Conservation (phyloP, 148 eudicot species). For the Gaultheria prostrata region DNA sequence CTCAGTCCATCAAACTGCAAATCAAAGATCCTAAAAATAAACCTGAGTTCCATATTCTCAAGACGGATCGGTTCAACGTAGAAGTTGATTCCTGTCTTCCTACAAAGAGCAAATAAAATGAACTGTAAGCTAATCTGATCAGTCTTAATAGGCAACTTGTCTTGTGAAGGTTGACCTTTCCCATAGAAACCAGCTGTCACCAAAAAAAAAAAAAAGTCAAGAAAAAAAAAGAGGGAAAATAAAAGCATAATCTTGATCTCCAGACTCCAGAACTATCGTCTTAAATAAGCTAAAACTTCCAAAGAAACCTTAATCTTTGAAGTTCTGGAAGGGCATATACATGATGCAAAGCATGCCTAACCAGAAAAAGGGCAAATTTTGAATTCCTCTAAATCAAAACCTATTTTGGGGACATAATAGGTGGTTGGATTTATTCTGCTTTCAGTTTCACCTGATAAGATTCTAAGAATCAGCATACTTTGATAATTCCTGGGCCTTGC, state of each 20-base stretch:
- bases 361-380: not conserved
- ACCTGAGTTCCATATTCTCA: constrained; percentile 87
- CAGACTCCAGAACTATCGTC: not conserved
- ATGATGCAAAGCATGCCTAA: not conserved
- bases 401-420: not conserved
- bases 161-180: constrained; percentile 26
- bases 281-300: not conserved
- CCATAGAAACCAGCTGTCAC: constrained; percentile 65
- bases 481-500: not conserved
- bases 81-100: constrained; percentile 39
- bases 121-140: constrained; percentile 35
- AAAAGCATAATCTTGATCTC: not conserved
- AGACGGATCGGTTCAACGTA: constrained; percentile 80
- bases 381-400: not conserved
- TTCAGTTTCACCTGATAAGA: not conserved
- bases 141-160: constrained; percentile 57
- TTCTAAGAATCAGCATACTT: not conserved
- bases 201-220: not conserved
- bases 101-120: constrained; percentile 13
- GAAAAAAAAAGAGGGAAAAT: not conserved
- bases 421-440: not conserved
- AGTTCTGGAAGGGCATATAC: not conserved
- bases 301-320: not conserved
- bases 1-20: constrained; percentile 9
- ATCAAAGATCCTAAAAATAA: constrained; percentile 4